Base-by-base conservation (phyloP, 2,329 filamentous ascomycete species). In the Ophiosphaerella herpotricha region DNA sequence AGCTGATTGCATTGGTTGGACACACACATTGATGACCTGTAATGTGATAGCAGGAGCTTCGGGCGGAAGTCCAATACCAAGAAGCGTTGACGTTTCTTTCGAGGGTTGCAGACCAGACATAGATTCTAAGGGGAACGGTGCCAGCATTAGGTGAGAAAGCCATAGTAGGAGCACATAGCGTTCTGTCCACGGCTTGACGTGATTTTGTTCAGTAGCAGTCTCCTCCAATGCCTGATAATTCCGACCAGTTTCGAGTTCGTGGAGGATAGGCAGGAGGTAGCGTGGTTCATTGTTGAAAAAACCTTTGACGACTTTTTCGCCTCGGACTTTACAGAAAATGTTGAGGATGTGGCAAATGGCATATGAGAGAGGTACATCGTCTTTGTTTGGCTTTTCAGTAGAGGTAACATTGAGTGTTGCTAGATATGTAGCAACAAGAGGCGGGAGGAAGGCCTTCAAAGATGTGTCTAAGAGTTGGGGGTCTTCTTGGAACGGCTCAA, bases 401-500 rank as follows among this genome's bases (percentile, higher is more conserved):
- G 52, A 32, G 66, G 73, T 16, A 63, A 54, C 21, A 46, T 78
- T 77, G 7, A 91, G 75, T 63, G 85, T 85, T 46, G 85, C 82
- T 16, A 96, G 77, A 64, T 93, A 95, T 14, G 89, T 87, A 64
- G 87, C 82, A 23, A 90, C 85, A 32, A 97, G 79, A 35, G 83
- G 77, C 21, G 90, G 87, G 42, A 97, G 79, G 73, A 95, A 85
- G 56, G 77, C 81, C 43, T 88, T 85, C 36, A 99, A 80, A 71
- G 93, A 84, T 8, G 90, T 85, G 74, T 99, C 94, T 23, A 99
- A 82, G 34, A 97, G 82, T 71, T 99, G 94, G 14, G 94, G 94
- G 58, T 95, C 87, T 78, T 97, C 92, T 79, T 97, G 93, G 62
- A 97, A 99, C 2, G 89, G 86, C 61, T 97, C 91, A 42, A 99